These are phyloP conservation scores for Pythium myriotylum DNA, from an alignment of 352 stramenopile genomes.

Conservation along the genomic window DNA sequence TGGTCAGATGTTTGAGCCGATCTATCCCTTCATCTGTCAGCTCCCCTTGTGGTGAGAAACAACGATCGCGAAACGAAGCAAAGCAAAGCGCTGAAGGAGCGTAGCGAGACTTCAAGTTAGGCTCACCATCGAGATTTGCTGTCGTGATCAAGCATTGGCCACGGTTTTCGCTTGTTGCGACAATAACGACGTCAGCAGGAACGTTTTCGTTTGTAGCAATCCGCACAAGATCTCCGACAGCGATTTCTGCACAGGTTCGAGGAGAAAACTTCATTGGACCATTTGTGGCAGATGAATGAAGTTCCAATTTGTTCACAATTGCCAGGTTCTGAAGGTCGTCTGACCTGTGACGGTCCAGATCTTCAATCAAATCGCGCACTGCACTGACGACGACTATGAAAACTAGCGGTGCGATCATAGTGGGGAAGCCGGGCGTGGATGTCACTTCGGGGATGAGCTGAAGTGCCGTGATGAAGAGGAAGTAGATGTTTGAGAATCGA, in stretches of 20 bases:
- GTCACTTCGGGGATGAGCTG: conserved; percentile 85
- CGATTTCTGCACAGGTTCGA: conserved; percentile 52
- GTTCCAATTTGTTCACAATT: conserved; percentile 20
- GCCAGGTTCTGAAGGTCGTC: conserved; percentile 67
- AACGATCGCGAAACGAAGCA: conserved; percentile 13
- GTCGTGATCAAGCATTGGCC: conserved; percentile 86
- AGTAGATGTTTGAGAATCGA: conserved; percentile 92
- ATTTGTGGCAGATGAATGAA: background rate
- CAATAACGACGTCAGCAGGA: conserved; percentile 68
- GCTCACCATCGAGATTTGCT: conserved; percentile 88
- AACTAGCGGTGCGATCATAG: conserved; percentile 80
- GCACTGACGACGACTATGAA: conserved; percentile 88
- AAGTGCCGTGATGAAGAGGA: conserved; percentile 86
- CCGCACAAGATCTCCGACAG: conserved; percentile 78
- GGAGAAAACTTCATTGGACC: background rate
- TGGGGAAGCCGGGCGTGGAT: conserved; percentile 79
- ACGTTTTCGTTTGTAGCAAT: conserved; percentile 75
- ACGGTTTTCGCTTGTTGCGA: conserved; percentile 55
- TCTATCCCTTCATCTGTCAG: conserved; percentile 18
- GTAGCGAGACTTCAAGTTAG: conserved; percentile 82
- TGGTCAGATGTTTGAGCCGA: conserved; percentile 24
- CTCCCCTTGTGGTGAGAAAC: conserved; percentile 37
- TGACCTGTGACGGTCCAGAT: conserved; percentile 72
- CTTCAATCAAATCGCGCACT: conserved; percentile 80
- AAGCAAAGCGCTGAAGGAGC: conserved; percentile 46